phyloP scores from a whole-genome alignment of 768 basidiomycete species.

The Coprinopsis strossmayeri region DNA sequence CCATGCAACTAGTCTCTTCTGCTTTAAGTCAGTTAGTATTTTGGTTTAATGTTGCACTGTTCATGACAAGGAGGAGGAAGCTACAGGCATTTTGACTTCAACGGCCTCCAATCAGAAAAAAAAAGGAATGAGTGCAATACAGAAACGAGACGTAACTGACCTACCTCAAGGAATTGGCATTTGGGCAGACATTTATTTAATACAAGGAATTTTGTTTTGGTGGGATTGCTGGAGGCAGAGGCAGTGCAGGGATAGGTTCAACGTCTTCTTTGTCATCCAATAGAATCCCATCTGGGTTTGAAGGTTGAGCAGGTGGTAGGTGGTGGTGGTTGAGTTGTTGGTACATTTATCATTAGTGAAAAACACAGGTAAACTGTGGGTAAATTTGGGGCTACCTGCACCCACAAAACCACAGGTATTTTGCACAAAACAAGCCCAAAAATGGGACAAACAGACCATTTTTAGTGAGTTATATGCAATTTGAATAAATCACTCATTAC shows the following conservation, averaged over 20 bases:
- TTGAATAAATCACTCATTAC: too few relatives aligned
- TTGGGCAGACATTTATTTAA: constrained; percentile 82
- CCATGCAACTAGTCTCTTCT: too few relatives aligned
- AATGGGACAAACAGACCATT: too few relatives aligned
- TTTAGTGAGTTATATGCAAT: too few relatives aligned
- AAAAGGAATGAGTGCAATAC: not conserved
- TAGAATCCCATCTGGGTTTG: constrained; percentile 46
- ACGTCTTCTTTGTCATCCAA: constrained; percentile 41
- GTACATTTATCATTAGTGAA: too few relatives aligned
- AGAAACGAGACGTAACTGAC: constrained; percentile 3
- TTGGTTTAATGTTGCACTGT: too few relatives aligned
- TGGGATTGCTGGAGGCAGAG: constrained; percentile 10
- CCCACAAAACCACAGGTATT: too few relatives aligned
- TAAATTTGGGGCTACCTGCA: too few relatives aligned
- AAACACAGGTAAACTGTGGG: too few relatives aligned
- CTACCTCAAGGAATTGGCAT: constrained; percentile 77
- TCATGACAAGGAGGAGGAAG: constrained; percentile 1
- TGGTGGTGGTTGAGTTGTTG: not conserved
- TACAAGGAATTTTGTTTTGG: constrained; percentile 76
- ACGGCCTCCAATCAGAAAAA: constrained; percentile 59
- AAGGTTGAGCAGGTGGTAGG: constrained; percentile 1
- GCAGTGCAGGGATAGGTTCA: constrained; percentile 21
- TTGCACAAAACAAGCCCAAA: too few relatives aligned
- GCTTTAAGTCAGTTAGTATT: too few relatives aligned
- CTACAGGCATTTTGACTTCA: constrained; percentile 37